Conservation (phyloP, 345 rosid genomes). For the Euphorbia pulcherrima region DNA sequence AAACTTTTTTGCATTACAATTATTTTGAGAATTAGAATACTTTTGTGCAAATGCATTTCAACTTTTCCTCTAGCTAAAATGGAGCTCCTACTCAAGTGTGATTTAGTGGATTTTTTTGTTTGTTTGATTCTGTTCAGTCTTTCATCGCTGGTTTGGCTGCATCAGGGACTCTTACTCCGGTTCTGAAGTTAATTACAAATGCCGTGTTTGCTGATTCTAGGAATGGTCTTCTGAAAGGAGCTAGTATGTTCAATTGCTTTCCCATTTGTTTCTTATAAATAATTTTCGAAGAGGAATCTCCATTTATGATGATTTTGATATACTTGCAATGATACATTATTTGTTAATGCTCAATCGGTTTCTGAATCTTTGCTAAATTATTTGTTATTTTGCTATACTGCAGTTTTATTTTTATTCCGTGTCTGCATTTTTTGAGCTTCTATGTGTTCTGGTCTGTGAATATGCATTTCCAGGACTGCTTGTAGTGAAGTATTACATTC, state of each 20-base stretch:
- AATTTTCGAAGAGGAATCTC: too few species aligned
- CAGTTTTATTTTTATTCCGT: constrained; percentile 66
- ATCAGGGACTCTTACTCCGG: constrained; percentile 71
- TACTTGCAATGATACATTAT: neutral
- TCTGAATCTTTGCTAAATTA: too few species aligned
- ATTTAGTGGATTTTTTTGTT: neutral
- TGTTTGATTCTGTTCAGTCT: constrained; percentile 33
- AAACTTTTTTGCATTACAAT: neutral
- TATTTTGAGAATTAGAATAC: too few species aligned
- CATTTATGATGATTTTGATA: too few species aligned
- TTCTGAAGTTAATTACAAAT: constrained; percentile 60
- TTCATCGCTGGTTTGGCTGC: constrained; percentile 65
- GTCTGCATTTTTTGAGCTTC: constrained; percentile 54
- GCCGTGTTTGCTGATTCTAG: constrained; percentile 59
- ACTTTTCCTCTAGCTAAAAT: neutral
- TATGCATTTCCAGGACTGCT: constrained; percentile 60
- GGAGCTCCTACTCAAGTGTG: too few species aligned
- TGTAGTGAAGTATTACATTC: constrained; percentile 68
- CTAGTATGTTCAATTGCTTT: constrained; percentile 56
- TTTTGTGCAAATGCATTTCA: too few species aligned
- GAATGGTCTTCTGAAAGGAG: constrained; percentile 80
- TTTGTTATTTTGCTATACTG: neutral
- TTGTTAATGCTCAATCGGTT: too few species aligned
- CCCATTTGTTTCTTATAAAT: too few species aligned
- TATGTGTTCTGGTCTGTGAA: constrained; percentile 61